Evolutionary conservation across 495 filamentous ascomycete genomes (phyloP), one percentile per base, ranked within the genome.

Genomic region (Aspergillus bridgeri): DNA sequence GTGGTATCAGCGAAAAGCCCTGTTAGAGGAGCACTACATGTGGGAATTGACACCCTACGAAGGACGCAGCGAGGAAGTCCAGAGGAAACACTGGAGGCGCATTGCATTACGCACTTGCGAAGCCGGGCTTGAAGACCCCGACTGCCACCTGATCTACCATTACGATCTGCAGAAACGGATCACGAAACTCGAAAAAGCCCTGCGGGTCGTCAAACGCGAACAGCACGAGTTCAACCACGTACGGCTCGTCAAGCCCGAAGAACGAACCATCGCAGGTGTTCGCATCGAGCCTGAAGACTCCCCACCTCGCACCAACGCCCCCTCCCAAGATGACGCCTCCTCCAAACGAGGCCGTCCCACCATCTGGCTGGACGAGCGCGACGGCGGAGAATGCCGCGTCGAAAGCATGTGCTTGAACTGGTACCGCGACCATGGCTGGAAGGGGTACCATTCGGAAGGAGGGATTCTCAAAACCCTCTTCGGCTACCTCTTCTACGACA

Each of bases 1-100:
- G 1, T 98, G 94, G 94, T 98, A 97, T 66, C 92, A 97, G 69
- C 89, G 94, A 17, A 96, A 92, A 74, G 94, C 94, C 1, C 73
- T 98, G 6, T 69, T 98, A 18, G 94, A 98, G 74, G 94, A 98
- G 71, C 91, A 92, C 61, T 98, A 98, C 66, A 92, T 97, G 89
- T 79, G 82, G 68, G 76, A 79, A 1, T 65, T 89, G 3, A 81
- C 78, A 1, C 75, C 84, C 0, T 65, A 69, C 0, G 76, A 78
- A 13, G 78, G 71, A 13, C 77, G 81, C 49, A 79, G 66, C 45
- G 78, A 81, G 25, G 86, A 90, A 52, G 73, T 70, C 11, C 87
- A 87, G 62, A 92, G 87, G 70, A 93, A 89, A 67, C 79, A 89
- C 62, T 98, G 93, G 93, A 88, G 86, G 68, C 79, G 85, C 51